phyloP scores from a whole-genome alignment of 2,329 filamentous ascomycete species.

The Microdochium trichocladiopsis region DNA sequence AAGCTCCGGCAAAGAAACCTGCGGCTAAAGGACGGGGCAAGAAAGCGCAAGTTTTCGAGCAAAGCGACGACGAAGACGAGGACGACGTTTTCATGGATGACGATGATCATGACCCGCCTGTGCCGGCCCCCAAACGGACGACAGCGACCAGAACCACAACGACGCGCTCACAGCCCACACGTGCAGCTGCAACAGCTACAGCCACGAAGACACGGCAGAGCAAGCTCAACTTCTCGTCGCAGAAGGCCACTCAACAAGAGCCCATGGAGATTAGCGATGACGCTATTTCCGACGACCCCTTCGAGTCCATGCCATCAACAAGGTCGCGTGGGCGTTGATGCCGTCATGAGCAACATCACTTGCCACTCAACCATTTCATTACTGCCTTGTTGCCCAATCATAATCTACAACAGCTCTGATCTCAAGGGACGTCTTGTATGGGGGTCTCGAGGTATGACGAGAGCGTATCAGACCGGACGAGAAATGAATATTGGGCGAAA shows the following conservation, averaged over 20 bases:
- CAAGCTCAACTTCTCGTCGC: conserved; percentile 39
- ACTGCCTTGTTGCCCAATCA: no score
- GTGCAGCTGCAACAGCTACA: conserved; percentile 11
- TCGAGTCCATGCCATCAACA: conserved; percentile 42
- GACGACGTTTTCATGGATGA: conserved; percentile 49
- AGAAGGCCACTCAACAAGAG: conserved; percentile 35
- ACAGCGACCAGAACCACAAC: conserved; percentile 17
- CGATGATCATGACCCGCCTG: conserved; percentile 32
- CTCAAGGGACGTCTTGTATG: no score
- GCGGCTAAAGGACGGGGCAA: conserved; percentile 29
- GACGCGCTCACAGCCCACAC: conserved; percentile 24
- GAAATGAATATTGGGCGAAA: no score
- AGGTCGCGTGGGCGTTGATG: conserved; percentile 10
- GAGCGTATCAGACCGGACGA: no score
- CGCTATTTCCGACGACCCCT: conserved; percentile 53
- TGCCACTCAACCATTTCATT: no score
- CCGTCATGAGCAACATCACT: conserved; percentile 1
- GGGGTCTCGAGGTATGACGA: no score
- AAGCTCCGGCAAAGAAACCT: conserved; percentile 31
- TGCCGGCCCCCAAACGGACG: conserved; percentile 26
- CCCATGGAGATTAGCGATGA: conserved; percentile 58
- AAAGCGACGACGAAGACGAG: conserved; percentile 34
- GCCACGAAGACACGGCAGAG: conserved; percentile 34
- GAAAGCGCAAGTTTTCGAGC: conserved; percentile 28
- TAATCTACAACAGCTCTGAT: no score